Evolutionary conservation across 768 basidiomycete genomes (phyloP).

Genomic region (Agrocybe praecox): DNA sequence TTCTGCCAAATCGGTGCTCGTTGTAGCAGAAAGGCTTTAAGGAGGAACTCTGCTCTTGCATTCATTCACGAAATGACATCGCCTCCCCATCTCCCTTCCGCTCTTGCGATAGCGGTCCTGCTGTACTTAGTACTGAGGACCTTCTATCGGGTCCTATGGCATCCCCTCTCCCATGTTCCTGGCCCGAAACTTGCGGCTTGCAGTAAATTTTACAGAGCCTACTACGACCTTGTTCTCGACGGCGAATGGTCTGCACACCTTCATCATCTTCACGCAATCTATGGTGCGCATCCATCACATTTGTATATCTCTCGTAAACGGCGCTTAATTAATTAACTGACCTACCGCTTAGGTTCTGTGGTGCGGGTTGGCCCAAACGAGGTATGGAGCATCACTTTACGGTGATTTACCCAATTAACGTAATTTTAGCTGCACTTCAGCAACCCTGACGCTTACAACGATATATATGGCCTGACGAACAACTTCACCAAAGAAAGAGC

Average conservation of each 20-base stretch:
- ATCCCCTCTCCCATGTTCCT: slow-evolving; percentile 28
- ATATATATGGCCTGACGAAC: slow-evolving; percentile 30
- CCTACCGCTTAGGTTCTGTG: slow-evolving; percentile 29
- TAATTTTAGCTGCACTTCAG: slow-evolving; percentile 37
- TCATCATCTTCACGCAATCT: slow-evolving; percentile 22
- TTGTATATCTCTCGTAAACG: background rate
- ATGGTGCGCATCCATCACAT: slow-evolving; percentile 18
- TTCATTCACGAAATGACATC: background rate
- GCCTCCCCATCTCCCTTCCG: background rate
- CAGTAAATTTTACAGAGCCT: slow-evolving; percentile 25
- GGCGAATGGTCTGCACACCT: slow-evolving; percentile 29
- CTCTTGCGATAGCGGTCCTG: background rate
- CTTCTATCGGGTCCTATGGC: slow-evolving; percentile 21
- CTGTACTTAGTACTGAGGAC: background rate
- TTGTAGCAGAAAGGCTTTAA: background rate
- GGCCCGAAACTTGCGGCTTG: slow-evolving; percentile 30
- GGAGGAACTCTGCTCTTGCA: background rate
- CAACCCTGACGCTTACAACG: slow-evolving; percentile 31
- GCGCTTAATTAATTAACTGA: background rate
- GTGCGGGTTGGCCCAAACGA: slow-evolving; percentile 39
- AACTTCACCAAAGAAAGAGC: slow-evolving; percentile 28
- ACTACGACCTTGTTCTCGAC: slow-evolving; percentile 26
- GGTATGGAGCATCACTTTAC: slow-evolving; percentile 20
- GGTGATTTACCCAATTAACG: background rate
- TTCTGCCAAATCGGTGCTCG: background rate